These are phyloP conservation scores for Helminthosporium solani DNA, from an alignment of 2,329 filamentous ascomycete genomes.

Conservation along the genomic window DNA sequence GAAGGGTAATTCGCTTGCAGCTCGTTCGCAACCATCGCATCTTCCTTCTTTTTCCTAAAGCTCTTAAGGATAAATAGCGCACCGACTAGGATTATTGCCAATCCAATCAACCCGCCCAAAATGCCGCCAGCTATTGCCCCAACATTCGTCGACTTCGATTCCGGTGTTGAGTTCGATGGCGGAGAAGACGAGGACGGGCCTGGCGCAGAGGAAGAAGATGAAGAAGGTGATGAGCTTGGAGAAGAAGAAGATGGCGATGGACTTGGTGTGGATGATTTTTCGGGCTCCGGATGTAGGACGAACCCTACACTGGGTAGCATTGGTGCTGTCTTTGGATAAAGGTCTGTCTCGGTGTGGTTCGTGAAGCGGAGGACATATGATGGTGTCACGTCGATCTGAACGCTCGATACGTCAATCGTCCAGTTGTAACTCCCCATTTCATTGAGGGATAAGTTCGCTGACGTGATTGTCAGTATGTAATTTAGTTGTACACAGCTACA, in stretches of 20 bases:
- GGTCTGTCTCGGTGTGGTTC: neutral
- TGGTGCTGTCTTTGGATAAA: neutral
- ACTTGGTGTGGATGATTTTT: neutral
- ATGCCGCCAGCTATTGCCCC: conserved; percentile 4
- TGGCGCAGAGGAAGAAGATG: neutral
- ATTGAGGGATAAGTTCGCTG: conserved; percentile 1
- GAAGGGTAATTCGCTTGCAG: neutral
- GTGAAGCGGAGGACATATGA: conserved; percentile 1
- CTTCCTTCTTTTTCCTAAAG: neutral
- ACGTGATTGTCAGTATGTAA: neutral
- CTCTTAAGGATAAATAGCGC: neutral
- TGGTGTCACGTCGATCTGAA: neutral
- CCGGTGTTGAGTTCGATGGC: neutral
- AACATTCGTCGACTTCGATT: conserved; percentile 1
- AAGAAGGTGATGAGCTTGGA: neutral
- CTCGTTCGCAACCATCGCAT: neutral
- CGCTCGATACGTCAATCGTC: conserved; percentile 2
- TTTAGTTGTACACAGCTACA: neutral
- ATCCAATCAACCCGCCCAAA: neutral
- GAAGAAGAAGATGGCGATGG: neutral
- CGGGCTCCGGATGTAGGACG: neutral
- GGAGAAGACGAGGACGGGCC: neutral
- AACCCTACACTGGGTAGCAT: conserved; percentile 5
- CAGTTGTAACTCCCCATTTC: conserved; percentile 1
- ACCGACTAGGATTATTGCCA: conserved; percentile 2